Evolutionary conservation across 106 monocot species (phyloP).

Genomic region (Dendrobium officinale): DNA sequence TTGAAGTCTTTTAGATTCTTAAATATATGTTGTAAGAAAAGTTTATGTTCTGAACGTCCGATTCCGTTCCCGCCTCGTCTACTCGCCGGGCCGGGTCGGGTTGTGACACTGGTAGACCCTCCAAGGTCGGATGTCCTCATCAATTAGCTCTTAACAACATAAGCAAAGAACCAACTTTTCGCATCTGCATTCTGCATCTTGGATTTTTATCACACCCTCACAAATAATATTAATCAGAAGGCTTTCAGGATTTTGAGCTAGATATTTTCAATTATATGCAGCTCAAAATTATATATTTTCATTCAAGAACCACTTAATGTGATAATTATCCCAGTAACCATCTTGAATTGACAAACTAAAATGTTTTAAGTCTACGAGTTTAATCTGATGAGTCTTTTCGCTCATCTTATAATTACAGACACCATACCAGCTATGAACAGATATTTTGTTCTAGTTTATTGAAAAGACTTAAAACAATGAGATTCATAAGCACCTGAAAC

Average conservation of each 20-base stretch:
- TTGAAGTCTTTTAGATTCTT: no score
- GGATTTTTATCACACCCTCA: neutral
- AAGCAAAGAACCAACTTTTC: neutral
- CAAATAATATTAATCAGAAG: neutral
- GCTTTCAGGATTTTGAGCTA: neutral
- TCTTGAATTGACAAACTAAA: neutral
- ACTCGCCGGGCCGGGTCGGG: no score
- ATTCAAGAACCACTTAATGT: neutral
- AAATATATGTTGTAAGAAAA: no score
- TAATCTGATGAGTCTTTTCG: neutral
- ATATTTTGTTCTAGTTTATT: neutral
- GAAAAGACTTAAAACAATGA: neutral
- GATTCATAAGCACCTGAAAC: neutral
- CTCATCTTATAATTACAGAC: neutral
- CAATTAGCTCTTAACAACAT: neutral
- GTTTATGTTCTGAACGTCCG: no score
- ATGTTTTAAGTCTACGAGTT: neutral
- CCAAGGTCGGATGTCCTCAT: no score
- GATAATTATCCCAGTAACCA: neutral
- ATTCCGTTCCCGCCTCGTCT: no score
- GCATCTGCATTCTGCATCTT: neutral
- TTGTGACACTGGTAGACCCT: no score
- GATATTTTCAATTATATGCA: neutral
- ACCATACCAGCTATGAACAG: neutral
- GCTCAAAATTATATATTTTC: neutral